Evolutionary conservation across 2,329 filamentous ascomycete genomes (phyloP).

Genomic region (Apiospora kogelbergensis): DNA sequence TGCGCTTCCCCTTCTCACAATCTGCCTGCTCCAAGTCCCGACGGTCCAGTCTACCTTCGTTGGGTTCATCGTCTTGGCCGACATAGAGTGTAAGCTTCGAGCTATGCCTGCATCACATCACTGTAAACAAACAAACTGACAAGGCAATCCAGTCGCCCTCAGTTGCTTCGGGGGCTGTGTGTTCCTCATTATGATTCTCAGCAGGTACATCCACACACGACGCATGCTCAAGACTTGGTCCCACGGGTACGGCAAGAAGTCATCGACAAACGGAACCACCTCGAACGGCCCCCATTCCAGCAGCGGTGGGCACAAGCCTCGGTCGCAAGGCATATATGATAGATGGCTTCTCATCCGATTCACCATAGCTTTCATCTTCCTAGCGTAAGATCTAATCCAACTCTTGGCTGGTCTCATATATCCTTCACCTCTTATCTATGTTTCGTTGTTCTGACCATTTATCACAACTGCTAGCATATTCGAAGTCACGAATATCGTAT

Average conservation of each 20-base stretch:
- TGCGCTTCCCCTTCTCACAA: slow-evolving; percentile 16
- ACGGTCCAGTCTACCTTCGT: slow-evolving; percentile 13
- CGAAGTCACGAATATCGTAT: slow-evolving; percentile 29
- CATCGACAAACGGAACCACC: slow-evolving; percentile 9
- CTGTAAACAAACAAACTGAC: neutral
- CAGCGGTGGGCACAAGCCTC: slow-evolving; percentile 10
- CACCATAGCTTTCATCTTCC: slow-evolving; percentile 41
- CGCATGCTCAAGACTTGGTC: slow-evolving; percentile 33
- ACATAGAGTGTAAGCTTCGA: slow-evolving; percentile 16
- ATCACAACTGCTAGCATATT: slow-evolving; percentile 35
- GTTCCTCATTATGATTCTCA: slow-evolving; percentile 39
- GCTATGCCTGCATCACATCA: too few relatives aligned
- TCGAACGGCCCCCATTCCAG: slow-evolving; percentile 12
- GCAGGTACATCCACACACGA: slow-evolving; percentile 42
- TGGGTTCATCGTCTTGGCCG: slow-evolving; percentile 18
- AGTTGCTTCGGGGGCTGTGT: slow-evolving; percentile 36
- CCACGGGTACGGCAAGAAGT: slow-evolving; percentile 29
- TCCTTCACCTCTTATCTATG: neutral
- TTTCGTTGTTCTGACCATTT: slow-evolving; percentile 16
- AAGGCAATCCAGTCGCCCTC: slow-evolving; percentile 33
- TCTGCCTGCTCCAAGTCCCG: slow-evolving; percentile 18
- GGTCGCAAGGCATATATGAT: slow-evolving; percentile 39
- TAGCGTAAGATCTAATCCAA: slow-evolving; percentile 30
- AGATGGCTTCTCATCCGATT: slow-evolving; percentile 45
- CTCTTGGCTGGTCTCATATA: too few relatives aligned